Conservation (phyloP, 1,284 basidiomycete species). For the Marasmius tenuissimus region DNA sequence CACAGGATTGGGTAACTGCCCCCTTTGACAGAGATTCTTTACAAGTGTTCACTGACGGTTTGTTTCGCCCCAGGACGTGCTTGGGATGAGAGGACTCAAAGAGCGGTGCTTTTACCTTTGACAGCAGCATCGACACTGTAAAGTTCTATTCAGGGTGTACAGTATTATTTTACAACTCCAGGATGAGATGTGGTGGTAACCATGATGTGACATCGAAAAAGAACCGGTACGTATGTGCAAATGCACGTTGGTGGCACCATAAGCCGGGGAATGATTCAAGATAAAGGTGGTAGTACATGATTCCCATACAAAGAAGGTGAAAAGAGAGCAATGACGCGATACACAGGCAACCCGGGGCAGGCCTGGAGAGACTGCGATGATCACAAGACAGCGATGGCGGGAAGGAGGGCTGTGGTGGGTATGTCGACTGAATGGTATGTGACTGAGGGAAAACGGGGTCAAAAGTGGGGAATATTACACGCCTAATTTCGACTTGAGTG, state of each 20-base stretch:
- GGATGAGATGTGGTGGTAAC: neutral
- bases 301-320: neutral
- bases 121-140: neutral
- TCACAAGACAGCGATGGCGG: neutral
- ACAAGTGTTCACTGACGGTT: slow-evolving; percentile 7
- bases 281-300: slow-evolving; percentile 5
- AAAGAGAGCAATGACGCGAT: neutral
- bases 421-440: neutral
- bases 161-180: neutral
- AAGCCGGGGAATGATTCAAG: neutral
- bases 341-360: neutral
- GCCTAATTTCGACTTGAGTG: slow-evolving; percentile 48
- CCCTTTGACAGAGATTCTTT: slow-evolving; percentile 2
- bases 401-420: neutral
- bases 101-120: slow-evolving; percentile 78
- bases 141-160: neutral
- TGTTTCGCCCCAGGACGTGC: slow-evolving; percentile 51
- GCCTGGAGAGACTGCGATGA: neutral
- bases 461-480: slow-evolving; percentile 34
- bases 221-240: neutral
- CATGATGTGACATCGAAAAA: neutral
- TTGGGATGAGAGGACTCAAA: slow-evolving; percentile 78
- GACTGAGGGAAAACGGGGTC: neutral
- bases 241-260: neutral
- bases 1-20: slow-evolving; percentile 78